Evolutionary conservation across 495 filamentous ascomycete genomes (phyloP).

Genomic region (Aspergillus cavernicola): DNA sequence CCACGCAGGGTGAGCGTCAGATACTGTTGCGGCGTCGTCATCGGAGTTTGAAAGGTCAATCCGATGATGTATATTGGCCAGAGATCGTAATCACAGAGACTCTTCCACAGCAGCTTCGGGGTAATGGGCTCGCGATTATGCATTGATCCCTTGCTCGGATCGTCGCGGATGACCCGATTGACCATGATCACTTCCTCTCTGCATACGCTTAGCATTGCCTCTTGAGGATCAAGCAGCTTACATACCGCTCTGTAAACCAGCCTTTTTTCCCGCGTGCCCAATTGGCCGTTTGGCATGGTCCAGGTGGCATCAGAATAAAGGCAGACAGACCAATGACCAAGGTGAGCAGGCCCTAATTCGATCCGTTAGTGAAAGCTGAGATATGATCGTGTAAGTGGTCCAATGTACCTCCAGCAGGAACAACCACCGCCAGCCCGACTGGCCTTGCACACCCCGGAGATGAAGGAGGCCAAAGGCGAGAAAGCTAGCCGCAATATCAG

Average conservation of each 20-base stretch:
- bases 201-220: background rate
- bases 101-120: slow-evolving; percentile 38
- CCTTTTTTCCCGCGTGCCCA: slow-evolving; percentile 52
- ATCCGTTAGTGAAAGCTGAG: background rate
- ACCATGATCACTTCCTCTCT: slow-evolving; percentile 45
- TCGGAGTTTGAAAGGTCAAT: slow-evolving; percentile 48
- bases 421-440: slow-evolving; percentile 28
- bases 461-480: slow-evolving; percentile 46
- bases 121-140: slow-evolving; percentile 53
- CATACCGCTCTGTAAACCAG: slow-evolving; percentile 61
- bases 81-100: slow-evolving; percentile 49
- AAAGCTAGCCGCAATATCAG: slow-evolving; percentile 39
- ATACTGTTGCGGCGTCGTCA: slow-evolving; percentile 39
- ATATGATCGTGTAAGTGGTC: background rate
- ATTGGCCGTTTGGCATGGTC: slow-evolving; percentile 55
- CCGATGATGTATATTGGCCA: slow-evolving; percentile 57
- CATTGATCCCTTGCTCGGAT: slow-evolving; percentile 59
- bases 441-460: slow-evolving; percentile 30
- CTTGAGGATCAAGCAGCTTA: slow-evolving; percentile 6
- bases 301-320: slow-evolving; percentile 58
- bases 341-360: slow-evolving; percentile 21
- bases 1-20: slow-evolving; percentile 46
- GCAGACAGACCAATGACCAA: slow-evolving; percentile 51
- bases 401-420: background rate
- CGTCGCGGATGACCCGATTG: slow-evolving; percentile 60